phyloP scores from a whole-genome alignment of 306 rosid species.

The Glycyrrhiza uralensis region DNA sequence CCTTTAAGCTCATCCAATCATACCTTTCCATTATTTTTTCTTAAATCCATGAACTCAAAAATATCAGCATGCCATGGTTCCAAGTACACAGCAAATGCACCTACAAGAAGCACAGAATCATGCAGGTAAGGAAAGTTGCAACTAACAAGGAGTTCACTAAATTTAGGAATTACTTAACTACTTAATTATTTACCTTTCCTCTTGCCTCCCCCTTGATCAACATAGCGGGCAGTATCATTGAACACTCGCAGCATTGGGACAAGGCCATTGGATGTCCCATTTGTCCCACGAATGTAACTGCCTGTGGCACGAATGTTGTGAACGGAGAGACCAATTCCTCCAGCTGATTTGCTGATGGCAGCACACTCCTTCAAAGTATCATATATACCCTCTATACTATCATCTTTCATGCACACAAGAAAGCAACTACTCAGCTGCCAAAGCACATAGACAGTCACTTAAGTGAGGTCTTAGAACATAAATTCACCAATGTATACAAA shows the following conservation, averaged over 20 bases:
- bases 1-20: background rate
- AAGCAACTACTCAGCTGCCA: conserved; percentile 98
- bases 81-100: conserved; percentile 94
- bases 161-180: background rate
- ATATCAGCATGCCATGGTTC: conserved; percentile 99
- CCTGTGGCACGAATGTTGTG: conserved; percentile 76
- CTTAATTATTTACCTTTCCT: conserved; percentile 95
- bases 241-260: conserved; percentile 85
- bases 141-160: background rate
- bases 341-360: conserved; percentile 91
- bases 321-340: conserved; percentile 86
- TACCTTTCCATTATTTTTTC: conserved; percentile 94
- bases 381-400: conserved; percentile 85
- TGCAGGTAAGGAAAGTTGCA: background rate
- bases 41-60: conserved; percentile 75
- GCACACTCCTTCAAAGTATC: conserved; percentile 95
- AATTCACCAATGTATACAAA: background rate
- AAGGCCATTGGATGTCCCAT: conserved; percentile 93
- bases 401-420: conserved; percentile 88
- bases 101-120: conserved; percentile 37
- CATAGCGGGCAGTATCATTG: conserved; percentile 96
- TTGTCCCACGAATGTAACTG: conserved; percentile 92
- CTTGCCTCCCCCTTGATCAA: conserved; percentile 99
- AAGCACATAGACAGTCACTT: background rate
- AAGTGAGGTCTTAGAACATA: background rate